Conservation (phyloP, 176 grass and related monocot genomes). For the Poa annua region DNA sequence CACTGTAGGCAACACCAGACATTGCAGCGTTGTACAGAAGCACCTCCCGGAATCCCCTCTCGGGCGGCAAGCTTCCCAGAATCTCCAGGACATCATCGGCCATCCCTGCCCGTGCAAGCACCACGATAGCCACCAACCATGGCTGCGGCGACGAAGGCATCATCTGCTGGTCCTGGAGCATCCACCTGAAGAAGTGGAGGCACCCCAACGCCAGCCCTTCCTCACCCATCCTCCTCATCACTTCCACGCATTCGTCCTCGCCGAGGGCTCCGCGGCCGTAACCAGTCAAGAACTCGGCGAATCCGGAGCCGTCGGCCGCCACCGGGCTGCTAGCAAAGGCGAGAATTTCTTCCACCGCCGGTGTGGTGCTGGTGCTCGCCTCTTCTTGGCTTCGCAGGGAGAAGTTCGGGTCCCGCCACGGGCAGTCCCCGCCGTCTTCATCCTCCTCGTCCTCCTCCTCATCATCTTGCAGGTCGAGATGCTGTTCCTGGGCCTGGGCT, state of each 20-base stretch:
- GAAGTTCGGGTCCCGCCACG: conserved; percentile 35
- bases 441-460: background rate
- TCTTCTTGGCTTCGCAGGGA: conserved; percentile 33
- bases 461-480: background rate
- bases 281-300: conserved; percentile 28
- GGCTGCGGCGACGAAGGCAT: background rate
- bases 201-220: conserved; percentile 42
- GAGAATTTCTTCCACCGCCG: conserved; percentile 51
- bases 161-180: background rate
- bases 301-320: background rate
- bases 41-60: conserved; percentile 27
- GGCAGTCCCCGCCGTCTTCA: conserved; percentile 7
- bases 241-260: conserved; percentile 3
- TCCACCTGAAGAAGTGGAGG: conserved; percentile 41
- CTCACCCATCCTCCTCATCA: conserved; percentile 42
- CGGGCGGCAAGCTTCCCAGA: conserved; percentile 11
- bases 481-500: background rate
- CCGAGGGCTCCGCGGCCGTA: background rate
- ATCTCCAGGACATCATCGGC: conserved; percentile 45
- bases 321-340: conserved; percentile 17
- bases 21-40: conserved; percentile 49
- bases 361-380: conserved; percentile 13
- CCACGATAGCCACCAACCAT: conserved; percentile 36
- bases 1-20: conserved; percentile 29
- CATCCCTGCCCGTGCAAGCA: conserved; percentile 38